phyloP scores from a whole-genome alignment of 257 asterid genomes.

The Galeopsis tetrahit region DNA sequence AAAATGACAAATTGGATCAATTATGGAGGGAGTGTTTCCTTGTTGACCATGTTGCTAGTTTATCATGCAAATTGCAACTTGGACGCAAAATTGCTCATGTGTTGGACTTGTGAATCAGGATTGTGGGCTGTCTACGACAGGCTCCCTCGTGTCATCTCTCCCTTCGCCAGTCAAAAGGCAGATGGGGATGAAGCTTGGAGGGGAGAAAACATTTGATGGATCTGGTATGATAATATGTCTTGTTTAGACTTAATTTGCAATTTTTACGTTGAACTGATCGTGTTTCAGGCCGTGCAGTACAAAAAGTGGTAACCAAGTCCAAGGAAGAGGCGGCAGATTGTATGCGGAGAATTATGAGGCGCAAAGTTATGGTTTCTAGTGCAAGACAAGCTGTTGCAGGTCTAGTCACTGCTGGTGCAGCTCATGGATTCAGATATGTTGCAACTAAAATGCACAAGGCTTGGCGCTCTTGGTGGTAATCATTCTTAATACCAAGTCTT shows the following conservation, averaged over 20 bases:
- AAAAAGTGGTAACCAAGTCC: constrained; percentile 51
- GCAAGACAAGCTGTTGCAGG: constrained; percentile 92
- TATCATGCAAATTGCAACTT: constrained; percentile 3
- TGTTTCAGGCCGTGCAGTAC: constrained; percentile 43
- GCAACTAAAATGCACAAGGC: constrained; percentile 81
- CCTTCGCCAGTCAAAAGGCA: constrained; percentile 65
- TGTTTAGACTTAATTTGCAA: constrained; percentile 1
- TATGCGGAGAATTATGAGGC: constrained; percentile 65
- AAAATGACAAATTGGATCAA: too few species aligned
- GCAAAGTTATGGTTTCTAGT: constrained; percentile 85
- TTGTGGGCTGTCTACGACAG: constrained; percentile 57
- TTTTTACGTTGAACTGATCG: not conserved
- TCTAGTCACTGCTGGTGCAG: constrained; percentile 73
- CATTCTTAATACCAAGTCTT: not conserved
- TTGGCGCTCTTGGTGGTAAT: constrained; percentile 67
- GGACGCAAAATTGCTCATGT: constrained; percentile 28
- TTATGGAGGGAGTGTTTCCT: not conserved
- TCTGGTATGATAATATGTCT: constrained; percentile 47
- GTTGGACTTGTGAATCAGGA: constrained; percentile 57
- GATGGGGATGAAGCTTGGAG: constrained; percentile 61
- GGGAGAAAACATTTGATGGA: constrained; percentile 42
- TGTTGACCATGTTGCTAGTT: not conserved
- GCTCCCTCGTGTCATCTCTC: constrained; percentile 64
- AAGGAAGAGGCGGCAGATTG: constrained; percentile 75
- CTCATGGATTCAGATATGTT: constrained; percentile 70